Evolutionary conservation across 441 rosid species (phyloP).

Genomic region (Rhodomyrtus psidioides): DNA sequence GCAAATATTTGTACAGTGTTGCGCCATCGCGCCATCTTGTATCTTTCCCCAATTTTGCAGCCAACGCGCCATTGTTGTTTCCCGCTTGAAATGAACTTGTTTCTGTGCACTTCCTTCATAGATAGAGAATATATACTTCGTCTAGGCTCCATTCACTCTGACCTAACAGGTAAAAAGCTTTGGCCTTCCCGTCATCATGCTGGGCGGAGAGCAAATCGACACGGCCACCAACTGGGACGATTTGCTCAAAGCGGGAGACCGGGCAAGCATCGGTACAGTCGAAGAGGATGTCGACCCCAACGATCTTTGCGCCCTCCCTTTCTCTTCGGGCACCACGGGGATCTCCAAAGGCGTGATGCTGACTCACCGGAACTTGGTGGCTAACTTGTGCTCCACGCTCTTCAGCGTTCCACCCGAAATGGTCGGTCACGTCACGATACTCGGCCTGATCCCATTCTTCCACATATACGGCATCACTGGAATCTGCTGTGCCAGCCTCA

Average conservation of each 20-base stretch:
- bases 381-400: conserved; percentile 77
- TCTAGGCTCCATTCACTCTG: neutral
- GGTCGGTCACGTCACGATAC: conserved; percentile 46
- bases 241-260: conserved; percentile 67
- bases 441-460: conserved; percentile 77
- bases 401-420: conserved; percentile 60
- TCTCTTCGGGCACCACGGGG: conserved; percentile 95
- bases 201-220: conserved; percentile 41
- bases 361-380: conserved; percentile 71
- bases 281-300: conserved; percentile 38
- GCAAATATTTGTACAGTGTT: neutral
- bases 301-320: conserved; percentile 87
- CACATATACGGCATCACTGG: conserved; percentile 81
- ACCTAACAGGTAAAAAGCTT: conserved; percentile 46
- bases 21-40: neutral
- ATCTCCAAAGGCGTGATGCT: conserved; percentile 86
- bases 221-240: conserved; percentile 59
- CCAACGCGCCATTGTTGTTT: neutral
- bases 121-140: neutral
- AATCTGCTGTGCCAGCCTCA: conserved; percentile 72
- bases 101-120: neutral
- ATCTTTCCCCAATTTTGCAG: neutral
- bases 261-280: conserved; percentile 16
- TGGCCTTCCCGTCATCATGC: conserved; percentile 43
- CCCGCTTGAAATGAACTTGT: neutral